These are phyloP conservation scores for Syncephalis plumigaleata DNA, from an alignment of 371 early-diverging fungal genomes.

Conservation along the genomic window DNA sequence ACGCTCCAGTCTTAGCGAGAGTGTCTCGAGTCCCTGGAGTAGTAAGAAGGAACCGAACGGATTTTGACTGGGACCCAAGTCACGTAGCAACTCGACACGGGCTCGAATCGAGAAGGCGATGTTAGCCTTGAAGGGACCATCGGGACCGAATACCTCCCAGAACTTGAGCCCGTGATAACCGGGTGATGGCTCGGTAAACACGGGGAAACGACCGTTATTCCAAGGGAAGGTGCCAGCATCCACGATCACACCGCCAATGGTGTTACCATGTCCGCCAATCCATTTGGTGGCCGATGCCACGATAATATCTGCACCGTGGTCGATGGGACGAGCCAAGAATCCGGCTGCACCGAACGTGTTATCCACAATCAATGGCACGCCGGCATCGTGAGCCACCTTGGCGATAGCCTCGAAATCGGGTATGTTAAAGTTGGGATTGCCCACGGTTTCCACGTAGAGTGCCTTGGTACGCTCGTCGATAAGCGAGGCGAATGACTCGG, in stretches of 20 bases:
- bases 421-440: constrained; percentile 69
- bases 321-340: constrained; percentile 66
- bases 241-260: constrained; percentile 72
- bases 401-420: constrained; percentile 72
- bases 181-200: constrained; percentile 64
- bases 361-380: constrained; percentile 66
- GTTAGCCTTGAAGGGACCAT: constrained; percentile 33
- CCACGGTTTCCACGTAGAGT: constrained; percentile 71
- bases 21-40: constrained; percentile 69
- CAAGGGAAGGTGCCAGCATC: constrained; percentile 76
- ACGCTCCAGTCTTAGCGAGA: constrained; percentile 77
- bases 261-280: constrained; percentile 72
- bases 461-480: constrained; percentile 78
- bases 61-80: constrained; percentile 62
- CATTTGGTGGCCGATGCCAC: constrained; percentile 83
- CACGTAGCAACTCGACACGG: constrained; percentile 65
- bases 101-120: constrained; percentile 52
- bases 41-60: constrained; percentile 77
- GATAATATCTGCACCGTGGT: constrained; percentile 84
- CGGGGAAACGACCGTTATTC: constrained; percentile 75
- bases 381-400: constrained; percentile 54
- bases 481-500: constrained; percentile 38
- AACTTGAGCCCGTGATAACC: constrained; percentile 75
- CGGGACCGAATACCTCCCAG: constrained; percentile 66
- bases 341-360: constrained; percentile 89